Evolutionary conservation across 1,139 yeast genomes (phyloP).

Genomic region (Suhomyces atakaporum): DNA sequence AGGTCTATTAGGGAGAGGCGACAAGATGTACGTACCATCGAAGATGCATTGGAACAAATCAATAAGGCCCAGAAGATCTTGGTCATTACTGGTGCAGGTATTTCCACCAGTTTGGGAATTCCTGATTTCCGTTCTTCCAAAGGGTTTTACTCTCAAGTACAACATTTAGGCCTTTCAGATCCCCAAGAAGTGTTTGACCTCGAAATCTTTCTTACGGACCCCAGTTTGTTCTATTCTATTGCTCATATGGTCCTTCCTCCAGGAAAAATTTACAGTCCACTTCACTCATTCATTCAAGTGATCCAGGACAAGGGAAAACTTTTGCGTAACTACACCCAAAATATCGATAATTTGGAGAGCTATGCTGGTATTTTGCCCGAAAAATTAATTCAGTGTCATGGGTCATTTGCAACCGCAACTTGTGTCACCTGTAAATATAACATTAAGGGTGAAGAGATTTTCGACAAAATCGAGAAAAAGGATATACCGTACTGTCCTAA

Average conservation of each 20-base stretch:
- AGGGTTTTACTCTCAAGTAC: conserved; percentile 79
- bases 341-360: conserved; percentile 88
- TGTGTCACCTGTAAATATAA: conserved; percentile 77
- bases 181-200: conserved; percentile 95
- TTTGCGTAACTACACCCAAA: conserved; percentile 88
- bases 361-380: conserved; percentile 75
- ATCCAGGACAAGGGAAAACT: conserved; percentile 79
- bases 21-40: conserved; percentile 54
- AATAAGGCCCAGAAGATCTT: conserved; percentile 61
- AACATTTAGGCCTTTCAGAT: conserved; percentile 69
- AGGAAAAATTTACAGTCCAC: conserved; percentile 70
- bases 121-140: conserved; percentile 93
- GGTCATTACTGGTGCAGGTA: conserved; percentile 95
- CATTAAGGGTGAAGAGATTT: conserved; percentile 69
- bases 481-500: conserved; percentile 73
- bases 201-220: conserved; percentile 72
- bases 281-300: conserved; percentile 79
- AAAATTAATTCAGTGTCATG: conserved; percentile 89
- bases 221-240: conserved; percentile 79
- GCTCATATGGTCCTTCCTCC: conserved; percentile 90
- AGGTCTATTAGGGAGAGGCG: conserved; percentile 54
- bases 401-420: conserved; percentile 90
- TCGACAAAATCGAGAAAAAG: conserved; percentile 57
- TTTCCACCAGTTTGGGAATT: conserved; percentile 87
- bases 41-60: conserved; percentile 60